These are phyloP conservation scores for Aureobasidium musti DNA, from an alignment of 2,329 filamentous ascomycete genomes.

Conservation along the genomic window DNA sequence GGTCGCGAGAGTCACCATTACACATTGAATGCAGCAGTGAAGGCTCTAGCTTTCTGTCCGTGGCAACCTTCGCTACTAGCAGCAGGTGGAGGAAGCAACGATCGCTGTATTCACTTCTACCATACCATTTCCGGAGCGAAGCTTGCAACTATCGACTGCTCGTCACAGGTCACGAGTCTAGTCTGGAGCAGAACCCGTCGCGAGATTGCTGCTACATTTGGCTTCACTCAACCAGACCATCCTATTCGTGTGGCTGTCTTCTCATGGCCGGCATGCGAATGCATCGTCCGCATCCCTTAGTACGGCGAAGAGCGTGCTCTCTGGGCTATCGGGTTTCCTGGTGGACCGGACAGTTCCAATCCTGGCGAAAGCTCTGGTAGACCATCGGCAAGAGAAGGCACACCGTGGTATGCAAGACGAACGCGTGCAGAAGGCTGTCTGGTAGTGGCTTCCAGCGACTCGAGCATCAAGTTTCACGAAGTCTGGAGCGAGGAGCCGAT, in stretches of 20 bases:
- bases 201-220: slow-evolving; percentile 92
- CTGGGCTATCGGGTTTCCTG: slow-evolving; percentile 84
- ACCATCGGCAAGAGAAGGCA: slow-evolving; percentile 33
- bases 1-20: slow-evolving; percentile 67
- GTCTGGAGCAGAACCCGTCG: slow-evolving; percentile 84
- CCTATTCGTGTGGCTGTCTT: slow-evolving; percentile 88
- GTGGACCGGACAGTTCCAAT: slow-evolving; percentile 52
- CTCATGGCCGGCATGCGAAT: slow-evolving; percentile 87
- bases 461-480: slow-evolving; percentile 93
- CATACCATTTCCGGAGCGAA: slow-evolving; percentile 80
- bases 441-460: slow-evolving; percentile 87
- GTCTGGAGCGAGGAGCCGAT: slow-evolving; percentile 62
- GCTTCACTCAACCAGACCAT: slow-evolving; percentile 88
- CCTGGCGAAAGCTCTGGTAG: slow-evolving; percentile 35
- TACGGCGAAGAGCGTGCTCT: slow-evolving; percentile 75
- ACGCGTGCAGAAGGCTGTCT: slow-evolving; percentile 76
- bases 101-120: slow-evolving; percentile 95
- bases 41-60: slow-evolving; percentile 94
- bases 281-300: slow-evolving; percentile 84
- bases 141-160: slow-evolving; percentile 87
- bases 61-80: slow-evolving; percentile 88
- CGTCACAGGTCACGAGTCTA: slow-evolving; percentile 88
- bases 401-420: slow-evolving; percentile 58
- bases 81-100: slow-evolving; percentile 89
- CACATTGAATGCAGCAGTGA: slow-evolving; percentile 83